Evolutionary conservation across 225 moss, liverwort and hornwort species (phyloP).

Genomic region (Physcomitrium patens): DNA sequence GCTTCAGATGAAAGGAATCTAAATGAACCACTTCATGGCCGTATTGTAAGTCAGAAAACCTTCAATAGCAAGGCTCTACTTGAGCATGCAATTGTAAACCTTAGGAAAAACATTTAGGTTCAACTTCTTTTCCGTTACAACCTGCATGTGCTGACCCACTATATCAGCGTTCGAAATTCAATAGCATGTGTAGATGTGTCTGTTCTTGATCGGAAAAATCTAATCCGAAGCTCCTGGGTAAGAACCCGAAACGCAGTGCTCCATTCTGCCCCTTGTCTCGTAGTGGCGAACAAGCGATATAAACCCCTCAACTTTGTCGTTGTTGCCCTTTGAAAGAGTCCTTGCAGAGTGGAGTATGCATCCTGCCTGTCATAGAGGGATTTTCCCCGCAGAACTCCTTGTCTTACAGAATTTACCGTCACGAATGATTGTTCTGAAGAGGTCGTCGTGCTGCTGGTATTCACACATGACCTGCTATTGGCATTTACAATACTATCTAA

Average conservation of each 20-base stretch:
- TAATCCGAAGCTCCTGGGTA: slow-evolving; percentile 41
- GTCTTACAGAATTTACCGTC: slow-evolving; percentile 21
- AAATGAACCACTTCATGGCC: slow-evolving; percentile 18
- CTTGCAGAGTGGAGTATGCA: slow-evolving; percentile 36
- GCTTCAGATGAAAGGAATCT: slow-evolving; percentile 4
- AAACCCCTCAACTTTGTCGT: slow-evolving; percentile 43
- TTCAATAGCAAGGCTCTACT: not conserved
- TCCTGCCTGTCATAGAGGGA: slow-evolving; percentile 21
- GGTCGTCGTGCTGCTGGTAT: slow-evolving; percentile 28
- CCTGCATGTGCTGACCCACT: slow-evolving; percentile 11
- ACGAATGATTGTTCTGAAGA: slow-evolving; percentile 16
- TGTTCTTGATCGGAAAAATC: slow-evolving; percentile 13
- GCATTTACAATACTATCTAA: slow-evolving; percentile 40
- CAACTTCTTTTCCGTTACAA: not conserved
- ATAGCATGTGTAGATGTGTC: too few species aligned
- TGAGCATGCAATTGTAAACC: not conserved
- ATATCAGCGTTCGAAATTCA: not conserved
- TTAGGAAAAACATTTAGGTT: not conserved
- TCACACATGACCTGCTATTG: slow-evolving; percentile 32
- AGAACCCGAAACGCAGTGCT: slow-evolving; percentile 42
- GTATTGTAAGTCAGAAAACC: not conserved
- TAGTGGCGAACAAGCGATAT: slow-evolving; percentile 38
- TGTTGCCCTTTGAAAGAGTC: slow-evolving; percentile 47
- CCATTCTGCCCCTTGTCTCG: slow-evolving; percentile 45
- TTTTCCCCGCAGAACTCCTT: slow-evolving; percentile 29